Base-by-base conservation (phyloP, 805 yeast species). In the Suhomyces vadensis region DNA sequence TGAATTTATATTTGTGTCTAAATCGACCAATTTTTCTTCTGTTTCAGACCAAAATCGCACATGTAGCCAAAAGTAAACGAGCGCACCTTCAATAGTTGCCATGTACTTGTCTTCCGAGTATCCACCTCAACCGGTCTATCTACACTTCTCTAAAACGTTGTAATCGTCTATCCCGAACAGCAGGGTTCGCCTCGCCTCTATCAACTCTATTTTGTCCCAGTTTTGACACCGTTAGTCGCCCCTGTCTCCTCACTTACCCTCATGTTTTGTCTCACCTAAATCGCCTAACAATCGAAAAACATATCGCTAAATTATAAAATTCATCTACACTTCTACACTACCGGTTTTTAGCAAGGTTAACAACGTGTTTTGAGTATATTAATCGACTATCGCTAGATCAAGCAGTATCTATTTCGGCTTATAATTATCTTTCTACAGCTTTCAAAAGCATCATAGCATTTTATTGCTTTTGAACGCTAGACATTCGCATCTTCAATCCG, bases 31-130 rank as follows among this genome's bases (percentile, higher is more conserved):
- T 29, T 29, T 29, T 29, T 26, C 13, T 29, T 14, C 9, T 14
- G 33, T 29, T 29, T 29, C 33, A 29, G 9, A 29, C 33, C 33
- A 29, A 16, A 29, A 29, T 14, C 33, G 20, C 9, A 29, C 33
- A 29, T 29, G 33, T 29, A 14, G 16, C 33, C 33, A 14, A 29
- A 16, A 27, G 33, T 29, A 29, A 29, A 29, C 33, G 20, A 29
- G 33, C n/a, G n/a, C n/a, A n/a, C n/a, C n/a, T 6, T 16, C 17
- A 29, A 29, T 20, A 16, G 20, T 14, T 29, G 33, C 16, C 33
- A 14, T 14, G 19, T 8, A 27, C 19, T 14, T 16, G 5, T 2
- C 16, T n/a, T n/a, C n/a, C n/a, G n/a, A n/a, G n/a, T n/a, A n/a
- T n/a, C n/a, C n/a, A n/a, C n/a, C n/a, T n/a, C n/a, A n/a, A n/a